Percentiles rank a stretch among this genome's conserved stretches.
phyloP scores from a whole-genome alignment of 371 early-diverging fungal genomes.

The Mucor sp. region DNA sequence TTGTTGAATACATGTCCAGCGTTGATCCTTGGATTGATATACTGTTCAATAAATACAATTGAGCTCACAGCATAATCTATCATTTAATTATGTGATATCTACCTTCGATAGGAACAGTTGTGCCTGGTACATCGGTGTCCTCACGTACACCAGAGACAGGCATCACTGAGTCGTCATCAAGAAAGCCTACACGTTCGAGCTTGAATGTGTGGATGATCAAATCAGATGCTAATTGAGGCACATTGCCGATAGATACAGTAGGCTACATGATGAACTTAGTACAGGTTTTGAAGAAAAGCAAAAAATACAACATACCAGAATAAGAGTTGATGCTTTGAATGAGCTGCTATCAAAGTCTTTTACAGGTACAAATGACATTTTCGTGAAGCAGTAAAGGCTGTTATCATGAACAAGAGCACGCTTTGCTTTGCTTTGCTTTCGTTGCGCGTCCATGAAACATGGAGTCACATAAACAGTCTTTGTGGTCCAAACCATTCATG shows the following conservation, averaged over 20 bases:
- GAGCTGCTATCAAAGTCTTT: slow-evolving; percentile 39
- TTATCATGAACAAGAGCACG: not conserved
- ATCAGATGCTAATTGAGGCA: slow-evolving; percentile 76
- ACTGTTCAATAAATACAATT: slow-evolving; percentile 28
- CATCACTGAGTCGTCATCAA: slow-evolving; percentile 60
- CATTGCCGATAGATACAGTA: slow-evolving; percentile 80
- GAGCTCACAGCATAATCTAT: not conserved
- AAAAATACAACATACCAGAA: slow-evolving; percentile 30
- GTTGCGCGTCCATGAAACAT: slow-evolving; percentile 11
- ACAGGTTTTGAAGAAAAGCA: not conserved
- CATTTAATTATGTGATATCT: not conserved
- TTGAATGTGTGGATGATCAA: slow-evolving; percentile 67
- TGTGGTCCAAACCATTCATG: not conserved
- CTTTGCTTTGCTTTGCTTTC: not conserved
- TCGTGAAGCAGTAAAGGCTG: slow-evolving; percentile 1
- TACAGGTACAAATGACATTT: slow-evolving; percentile 41
- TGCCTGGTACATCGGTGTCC: slow-evolving; percentile 23
- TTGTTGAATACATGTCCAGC: slow-evolving; percentile 63
- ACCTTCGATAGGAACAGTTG: slow-evolving; percentile 55
- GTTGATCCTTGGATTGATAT: slow-evolving; percentile 54
- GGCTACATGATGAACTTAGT: slow-evolving; percentile 40
- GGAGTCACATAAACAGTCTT: not conserved
- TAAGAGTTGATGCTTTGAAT: slow-evolving; percentile 46
- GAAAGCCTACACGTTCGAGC: slow-evolving; percentile 66
- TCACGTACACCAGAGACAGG: slow-evolving; percentile 55